Evolutionary conservation across 2,329 filamentous ascomycete species (phyloP).

Genomic region (Zymoseptoria passerinii): DNA sequence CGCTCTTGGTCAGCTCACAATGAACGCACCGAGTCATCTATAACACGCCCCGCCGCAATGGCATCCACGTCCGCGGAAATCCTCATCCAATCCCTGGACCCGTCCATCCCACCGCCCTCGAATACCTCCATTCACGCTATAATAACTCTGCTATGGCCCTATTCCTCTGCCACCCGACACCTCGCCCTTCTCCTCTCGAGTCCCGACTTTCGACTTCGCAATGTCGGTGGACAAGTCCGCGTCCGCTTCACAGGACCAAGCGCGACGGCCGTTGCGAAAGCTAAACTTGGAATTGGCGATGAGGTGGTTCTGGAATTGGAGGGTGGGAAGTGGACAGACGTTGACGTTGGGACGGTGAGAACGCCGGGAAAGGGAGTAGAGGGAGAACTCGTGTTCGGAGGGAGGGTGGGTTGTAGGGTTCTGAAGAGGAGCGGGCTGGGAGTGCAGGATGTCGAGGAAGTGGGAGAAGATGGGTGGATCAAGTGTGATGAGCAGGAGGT

Average conservation of each 20-base stretch:
- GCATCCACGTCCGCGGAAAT: constrained; percentile 14
- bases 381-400: constrained; percentile 47
- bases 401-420: constrained; percentile 30
- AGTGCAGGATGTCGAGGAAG: constrained; percentile 3
- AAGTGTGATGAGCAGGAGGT: constrained; percentile 6
- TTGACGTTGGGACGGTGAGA: constrained; percentile 35
- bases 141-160: constrained; percentile 85
- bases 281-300: constrained; percentile 69
- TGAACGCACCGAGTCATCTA: constrained; percentile 45
- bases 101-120: constrained; percentile 16
- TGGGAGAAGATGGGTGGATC: constrained; percentile 1
- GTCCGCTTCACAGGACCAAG: constrained; percentile 63
- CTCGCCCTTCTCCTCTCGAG: constrained; percentile 77
- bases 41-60: neutral
- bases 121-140: constrained; percentile 52
- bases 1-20: constrained; percentile 41
- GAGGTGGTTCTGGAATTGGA: constrained; percentile 60
- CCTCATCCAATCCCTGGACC: constrained; percentile 25
- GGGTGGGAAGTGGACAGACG: constrained; percentile 56
- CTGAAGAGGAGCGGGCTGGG: constrained; percentile 13
- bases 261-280: constrained; percentile 60
- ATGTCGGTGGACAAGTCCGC: constrained; percentile 69
- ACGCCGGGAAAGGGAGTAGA: constrained; percentile 51
- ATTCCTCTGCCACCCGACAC: constrained; percentile 65
- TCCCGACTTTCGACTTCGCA: constrained; percentile 71